Evolutionary conservation across 768 basidiomycete species (phyloP), one percentile per base, ranked within the genome.

Genomic region (Boletus bicolor): DNA sequence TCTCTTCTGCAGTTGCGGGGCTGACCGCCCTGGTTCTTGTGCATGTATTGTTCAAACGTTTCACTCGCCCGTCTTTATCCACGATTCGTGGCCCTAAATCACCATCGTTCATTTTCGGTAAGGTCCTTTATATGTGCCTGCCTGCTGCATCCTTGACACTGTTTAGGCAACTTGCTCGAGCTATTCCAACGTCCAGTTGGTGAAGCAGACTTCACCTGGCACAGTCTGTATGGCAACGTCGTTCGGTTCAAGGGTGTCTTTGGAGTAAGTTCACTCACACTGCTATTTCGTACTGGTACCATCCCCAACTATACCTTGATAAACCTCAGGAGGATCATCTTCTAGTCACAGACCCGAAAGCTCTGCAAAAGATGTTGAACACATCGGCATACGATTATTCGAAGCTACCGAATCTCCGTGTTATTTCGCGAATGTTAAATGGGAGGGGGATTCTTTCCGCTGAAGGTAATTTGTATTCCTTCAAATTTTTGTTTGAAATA

Each of bases 261-360:
- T 14, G 63, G 64, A 15, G 70, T 68, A 45, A 28, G 67, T 53
- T 3, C 10, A 5, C 37, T 5, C 21, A 9, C 11, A n/a, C 28
- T 5, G 4, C 7, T 7, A 21, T 54, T 19, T 41, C 37, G 35
- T 5, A 17, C 14, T 11, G 4, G 6, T 12, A 15, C n/a, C 3
- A 9, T 24, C 19, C 5, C 5, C 4, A 26, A 43, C 70, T 70
- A 50, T 39, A 24, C 54, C 26, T 50, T 42, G 45, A 39, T 7
- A 6, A 55, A 21, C 4, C 5, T 39, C 53, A 80, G 80, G 75
- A 78, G 58, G 73, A 80, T 52, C 70, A 73, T 19, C 74, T 82
- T 4, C 57, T 81, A 37, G 56, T 81, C 4, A 65, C 77, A 7
- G 79, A 80, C 59, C 75, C 77, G 4, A 79, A 78, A 61, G 80